Evolutionary conservation across 306 rosid species (phyloP).

Genomic region (Castanopsis chinensis): DNA sequence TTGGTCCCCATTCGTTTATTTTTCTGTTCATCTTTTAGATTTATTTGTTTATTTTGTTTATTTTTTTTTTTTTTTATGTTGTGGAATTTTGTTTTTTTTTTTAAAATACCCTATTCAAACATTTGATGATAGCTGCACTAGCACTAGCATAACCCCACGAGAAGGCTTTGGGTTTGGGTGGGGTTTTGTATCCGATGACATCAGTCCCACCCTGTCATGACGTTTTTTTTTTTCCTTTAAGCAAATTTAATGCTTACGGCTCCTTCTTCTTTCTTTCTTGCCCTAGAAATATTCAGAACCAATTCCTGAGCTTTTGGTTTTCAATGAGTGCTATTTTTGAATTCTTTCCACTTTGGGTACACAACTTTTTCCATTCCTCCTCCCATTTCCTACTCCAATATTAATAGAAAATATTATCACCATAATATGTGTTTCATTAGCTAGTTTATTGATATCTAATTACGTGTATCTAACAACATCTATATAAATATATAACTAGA

Average conservation of each 20-base stretch:
- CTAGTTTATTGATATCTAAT: too few species aligned
- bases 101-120: conserved; percentile 60
- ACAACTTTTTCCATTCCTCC: conserved; percentile 26
- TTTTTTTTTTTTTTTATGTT: neutral
- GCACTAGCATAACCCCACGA: conserved; percentile 40
- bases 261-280: conserved; percentile 13
- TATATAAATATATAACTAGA: too few species aligned
- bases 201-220: conserved; percentile 88
- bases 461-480: too few species aligned
- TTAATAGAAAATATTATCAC: too few species aligned
- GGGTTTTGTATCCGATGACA: conserved; percentile 49
- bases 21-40: conserved; percentile 22
- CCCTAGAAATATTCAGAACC: conserved; percentile 30
- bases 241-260: conserved; percentile 29
- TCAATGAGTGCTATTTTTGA: conserved; percentile 52
- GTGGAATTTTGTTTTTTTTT: conserved; percentile 5
- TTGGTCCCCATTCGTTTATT: conserved; percentile 51
- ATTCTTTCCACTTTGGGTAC: conserved; percentile 29
- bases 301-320: conserved; percentile 24
- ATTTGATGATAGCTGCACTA: conserved; percentile 82
- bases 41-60: conserved; percentile 4
- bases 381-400: too few species aligned
- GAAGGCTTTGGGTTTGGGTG: conserved; percentile 49
- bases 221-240: conserved; percentile 35
- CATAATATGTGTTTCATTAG: too few species aligned